Evolutionary conservation across 495 filamentous ascomycete genomes (phyloP), one percentile per base, ranked within the genome.

Genomic region (Penicillium chermesinum): DNA sequence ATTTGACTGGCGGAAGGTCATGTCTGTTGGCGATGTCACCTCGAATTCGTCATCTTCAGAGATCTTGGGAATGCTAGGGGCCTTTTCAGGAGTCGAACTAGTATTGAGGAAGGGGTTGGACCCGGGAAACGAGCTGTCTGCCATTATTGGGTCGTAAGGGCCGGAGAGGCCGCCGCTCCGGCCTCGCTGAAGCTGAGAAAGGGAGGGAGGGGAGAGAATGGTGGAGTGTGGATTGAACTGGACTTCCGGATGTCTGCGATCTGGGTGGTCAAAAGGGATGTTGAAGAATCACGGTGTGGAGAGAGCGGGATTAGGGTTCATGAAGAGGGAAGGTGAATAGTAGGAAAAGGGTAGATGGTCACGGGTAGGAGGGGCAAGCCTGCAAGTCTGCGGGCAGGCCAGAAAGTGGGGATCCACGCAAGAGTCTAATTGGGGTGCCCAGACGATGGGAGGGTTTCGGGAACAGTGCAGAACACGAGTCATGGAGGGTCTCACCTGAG

Each of bases 41-140:
- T 77, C 73, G 52, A 78, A 80, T 54, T 84, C 82, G 14, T 85
- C 82, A 37, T 84, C 82, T 42, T 77, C 74, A 1, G 80, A 57
- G 41, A 76, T 75, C 59, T 80, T 75, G 47, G 76, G 74, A 53
- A 69, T 69, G 40, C 62, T 39, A 38, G 62, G 44, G n/a, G 60
- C 36, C 33, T 62, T 67, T 18, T 70, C 60, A 40, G 55, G 46
- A 43, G 57, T 64, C n/a, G 60, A 54, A 52, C 30, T 56, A 38
- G 59, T 52, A 43, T 65, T 65, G 50, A 79, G 67, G 44, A 80
- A 80, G 27, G 82, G 80, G 60, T 80, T 81, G 54, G 66, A 70
- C 55, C 74, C 75, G 40, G 81, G 74, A 60, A 81, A 79, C 44
- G 70, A 76, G 51, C 53, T 70, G 46, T 74, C 69, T 46, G 80